phyloP scores from a whole-genome alignment of 1,284 basidiomycete species.

The Marasmius oreades region DNA sequence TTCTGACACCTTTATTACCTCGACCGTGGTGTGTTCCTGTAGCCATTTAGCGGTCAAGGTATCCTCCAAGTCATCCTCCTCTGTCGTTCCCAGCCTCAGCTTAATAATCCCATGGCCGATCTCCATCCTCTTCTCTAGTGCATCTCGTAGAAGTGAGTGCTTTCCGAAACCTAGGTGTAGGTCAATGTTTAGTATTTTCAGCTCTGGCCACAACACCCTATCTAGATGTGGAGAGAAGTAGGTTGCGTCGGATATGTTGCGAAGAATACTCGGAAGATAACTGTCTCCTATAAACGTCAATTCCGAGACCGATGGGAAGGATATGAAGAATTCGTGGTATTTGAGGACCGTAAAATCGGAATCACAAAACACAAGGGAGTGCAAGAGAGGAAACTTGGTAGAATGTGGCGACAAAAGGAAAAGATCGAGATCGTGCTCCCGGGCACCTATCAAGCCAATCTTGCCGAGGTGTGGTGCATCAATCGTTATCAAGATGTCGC shows the following conservation, averaged over 20 bases:
- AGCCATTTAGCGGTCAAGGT: background rate
- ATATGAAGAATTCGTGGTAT: constrained; percentile 27
- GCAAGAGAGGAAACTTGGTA: constrained; percentile 28
- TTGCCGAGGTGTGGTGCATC: constrained; percentile 33
- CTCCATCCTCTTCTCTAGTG: constrained; percentile 21
- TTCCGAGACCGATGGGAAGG: constrained; percentile 30
- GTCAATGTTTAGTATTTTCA: constrained; percentile 29
- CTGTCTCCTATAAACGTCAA: constrained; percentile 25
- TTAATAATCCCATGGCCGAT: constrained; percentile 22
- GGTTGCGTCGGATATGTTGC: constrained; percentile 14
- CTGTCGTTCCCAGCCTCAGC: constrained; percentile 14
- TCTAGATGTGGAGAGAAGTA: constrained; percentile 3
- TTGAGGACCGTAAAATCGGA: constrained; percentile 30
- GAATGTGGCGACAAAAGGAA: constrained; percentile 22
- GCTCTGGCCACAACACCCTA: constrained; percentile 30
- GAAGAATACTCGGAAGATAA: constrained; percentile 21
- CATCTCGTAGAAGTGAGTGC: constrained; percentile 19
- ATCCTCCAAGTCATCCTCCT: constrained; percentile 8
- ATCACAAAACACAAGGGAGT: constrained; percentile 31
- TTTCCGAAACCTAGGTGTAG: constrained; percentile 20
- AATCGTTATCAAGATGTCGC: constrained; percentile 29
- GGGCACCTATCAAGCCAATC: constrained; percentile 34
- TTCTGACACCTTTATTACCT: constrained; percentile 20
- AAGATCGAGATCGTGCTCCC: constrained; percentile 32
- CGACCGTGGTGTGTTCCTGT: constrained; percentile 16